Evolutionary conservation across 2,329 filamentous ascomycete species (phyloP), one percentile per base, ranked within the genome.

Genomic region (Aspergillus melleus): DNA sequence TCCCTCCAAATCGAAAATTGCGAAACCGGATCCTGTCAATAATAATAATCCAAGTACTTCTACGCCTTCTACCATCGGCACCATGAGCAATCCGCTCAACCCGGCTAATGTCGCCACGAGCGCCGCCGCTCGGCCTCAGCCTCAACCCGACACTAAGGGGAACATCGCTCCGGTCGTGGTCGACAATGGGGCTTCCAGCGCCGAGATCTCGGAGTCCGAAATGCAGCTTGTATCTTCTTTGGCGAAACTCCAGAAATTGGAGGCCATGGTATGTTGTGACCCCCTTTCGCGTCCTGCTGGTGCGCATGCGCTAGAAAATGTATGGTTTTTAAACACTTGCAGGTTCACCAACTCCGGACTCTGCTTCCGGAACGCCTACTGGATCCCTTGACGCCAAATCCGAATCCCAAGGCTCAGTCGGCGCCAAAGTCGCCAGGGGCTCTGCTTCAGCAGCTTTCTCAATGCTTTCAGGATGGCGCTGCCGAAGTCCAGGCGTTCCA

Each of bases 291-390:
- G 11, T 1, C 30, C 51, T 26, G 39, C 26, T 57, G 20, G 49
- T 20, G 52, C 22, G 19, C 20, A 49, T 4, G 20, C 16, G 20
- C 42, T 49, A 49, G 14, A 58, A 67, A 53, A 68, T 57, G 24
- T 9, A 54, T 51, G n/a, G 24, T 2, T 30, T 36, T 19, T 52
- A 52, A 52, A 39, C 50, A 11, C 19, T 9, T 6, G 14, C 55
- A 80, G 77, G 77, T 80, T 54, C 76, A 78, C 55, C 70, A 75
- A 61, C 68, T 81, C 16, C 78, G 78, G 51, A 72, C 70, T 24
- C 67, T 80, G 19, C 66, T 80, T 30, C 78, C 79, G 3, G 73
- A 72, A 20, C 75, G 75, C 26, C 60, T 80, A 11, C 65, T 79
- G 39, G 74, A 76, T 12, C 77, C 77, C 4, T 58, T 79, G 12